Conservation (phyloP, 116 monocot genomes). For the Trichopus zeylanicus region DNA sequence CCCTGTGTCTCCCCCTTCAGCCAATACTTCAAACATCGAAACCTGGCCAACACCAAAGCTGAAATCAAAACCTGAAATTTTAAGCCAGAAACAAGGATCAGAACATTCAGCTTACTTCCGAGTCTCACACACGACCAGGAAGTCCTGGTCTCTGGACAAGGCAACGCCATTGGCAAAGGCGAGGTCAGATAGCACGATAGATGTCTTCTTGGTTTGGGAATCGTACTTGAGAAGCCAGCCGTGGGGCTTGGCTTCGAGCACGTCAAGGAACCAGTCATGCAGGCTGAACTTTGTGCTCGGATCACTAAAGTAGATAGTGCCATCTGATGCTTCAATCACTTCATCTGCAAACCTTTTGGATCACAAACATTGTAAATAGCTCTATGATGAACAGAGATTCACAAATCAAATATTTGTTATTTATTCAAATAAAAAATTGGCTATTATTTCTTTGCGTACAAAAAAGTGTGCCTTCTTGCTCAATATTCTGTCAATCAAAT, state of each 20-base stretch:
- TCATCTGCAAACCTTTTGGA: slow-evolving; percentile 65
- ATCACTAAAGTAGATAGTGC: slow-evolving; percentile 55
- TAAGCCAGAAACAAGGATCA: not conserved
- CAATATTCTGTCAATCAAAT: too few relatives aligned
- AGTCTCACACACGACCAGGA: slow-evolving; percentile 49
- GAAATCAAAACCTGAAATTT: not conserved
- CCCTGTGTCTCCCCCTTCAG: slow-evolving; percentile 44
- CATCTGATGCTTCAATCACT: slow-evolving; percentile 47
- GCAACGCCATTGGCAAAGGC: too few relatives aligned
- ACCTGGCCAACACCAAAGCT: slow-evolving; percentile 10
- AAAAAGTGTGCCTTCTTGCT: too few relatives aligned
- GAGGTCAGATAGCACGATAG: slow-evolving; percentile 19
- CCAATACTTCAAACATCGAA: slow-evolving; percentile 51
- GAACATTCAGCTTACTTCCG: slow-evolving; percentile 26
- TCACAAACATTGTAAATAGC: too few relatives aligned
- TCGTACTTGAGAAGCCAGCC: slow-evolving; percentile 64
- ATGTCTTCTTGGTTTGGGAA: slow-evolving; percentile 22
- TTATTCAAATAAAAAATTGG: too few relatives aligned
- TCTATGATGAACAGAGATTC: too few relatives aligned
- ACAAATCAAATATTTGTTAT: too few relatives aligned
- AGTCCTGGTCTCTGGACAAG: too few relatives aligned
- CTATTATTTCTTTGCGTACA: too few relatives aligned
- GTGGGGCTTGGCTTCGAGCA: slow-evolving; percentile 43
- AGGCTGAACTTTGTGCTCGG: slow-evolving; percentile 35
- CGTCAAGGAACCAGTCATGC: slow-evolving; percentile 32